These are phyloP conservation scores for Cardiosporidium cionae DNA, from an alignment of 169 alveolate species.

Conservation along the genomic window DNA sequence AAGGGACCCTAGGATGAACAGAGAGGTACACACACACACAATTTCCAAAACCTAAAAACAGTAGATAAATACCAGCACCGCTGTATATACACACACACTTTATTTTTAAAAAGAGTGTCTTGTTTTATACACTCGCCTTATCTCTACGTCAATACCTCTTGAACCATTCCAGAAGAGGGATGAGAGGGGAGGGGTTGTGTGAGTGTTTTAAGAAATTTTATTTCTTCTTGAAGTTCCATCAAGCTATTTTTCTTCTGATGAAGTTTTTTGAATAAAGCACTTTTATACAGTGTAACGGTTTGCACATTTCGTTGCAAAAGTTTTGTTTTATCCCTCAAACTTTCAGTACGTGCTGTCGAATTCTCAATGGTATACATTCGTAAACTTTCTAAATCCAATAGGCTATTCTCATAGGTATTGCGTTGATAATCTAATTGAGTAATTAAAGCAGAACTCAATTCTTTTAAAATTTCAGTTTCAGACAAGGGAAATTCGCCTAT, in stretches of 20 bases:
- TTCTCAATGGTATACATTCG: not conserved
- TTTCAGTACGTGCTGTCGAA: not conserved
- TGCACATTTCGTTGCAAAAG: not conserved
- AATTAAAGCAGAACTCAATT: not conserved
- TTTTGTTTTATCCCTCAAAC: not conserved
- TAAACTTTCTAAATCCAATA: not conserved
- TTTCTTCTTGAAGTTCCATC: too few species aligned
- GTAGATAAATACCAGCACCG: not conserved
- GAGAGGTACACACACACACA: not conserved
- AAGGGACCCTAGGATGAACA: not conserved
- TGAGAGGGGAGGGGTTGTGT: too few species aligned
- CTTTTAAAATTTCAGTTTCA: too few species aligned
- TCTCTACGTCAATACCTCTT: not conserved
- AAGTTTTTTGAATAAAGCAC: not conserved
- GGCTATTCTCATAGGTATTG: not conserved
- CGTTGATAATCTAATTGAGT: not conserved
- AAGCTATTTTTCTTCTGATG: not conserved
- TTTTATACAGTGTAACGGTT: not conserved
- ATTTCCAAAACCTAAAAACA: not conserved
- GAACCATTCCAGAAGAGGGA: too few species aligned
- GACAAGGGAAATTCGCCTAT: too few species aligned
- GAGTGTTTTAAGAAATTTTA: not conserved
- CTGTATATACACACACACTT: not conserved
- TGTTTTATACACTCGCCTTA: not conserved
- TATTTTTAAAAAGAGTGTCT: not conserved